Base-by-base conservation (phyloP, 768 basidiomycete genomes). In the Mycena venus region DNA sequence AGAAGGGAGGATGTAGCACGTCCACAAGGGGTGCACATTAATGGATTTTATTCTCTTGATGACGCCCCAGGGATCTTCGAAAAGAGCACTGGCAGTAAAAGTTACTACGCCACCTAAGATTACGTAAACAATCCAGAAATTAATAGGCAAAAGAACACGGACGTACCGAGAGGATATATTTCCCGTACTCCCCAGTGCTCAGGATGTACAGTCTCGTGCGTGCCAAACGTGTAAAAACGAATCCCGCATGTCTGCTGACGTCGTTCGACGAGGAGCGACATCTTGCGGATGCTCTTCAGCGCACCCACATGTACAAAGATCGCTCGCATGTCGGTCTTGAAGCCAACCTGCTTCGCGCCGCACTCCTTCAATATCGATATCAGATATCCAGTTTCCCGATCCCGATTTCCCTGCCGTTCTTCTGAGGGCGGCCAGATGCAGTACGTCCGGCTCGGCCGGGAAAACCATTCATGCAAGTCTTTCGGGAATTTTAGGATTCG, bases 291-390 rank as follows among this genome's bases (percentile, higher is more conserved):
- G 1, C 81, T 85, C 51, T 79, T 79, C 68, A 95, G 77, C 3
- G 92, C 86, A 23, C 90, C 89, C 19, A 91, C 87, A 79, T 95
- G 92, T 27, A 94, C 86, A 72, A 95, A 95, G n/a, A 94, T 78
- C 27, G 91, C 82, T 14, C 90, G 81, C 27, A 84, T 83, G 59
- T 88, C 86, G 27, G 81, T 80, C 47, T 86, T 84, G 72, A 80
- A 71, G 14, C 84, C 83, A 21, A 83, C 85, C 70, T 83, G 72
- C 53, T 79, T 80, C 15, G 89, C 89, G 27, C 83, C 79, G 69
- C 84, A 88, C 63, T 85, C 83, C 32, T 85, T 81, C 68, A 94
- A 78, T 23, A 93, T 81, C 2, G 78, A 76, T 15, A 82, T 78
- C 14, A 94, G 86, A 32, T 85, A 72, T 6, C 63, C 27, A 11